Percentiles rank a stretch among this genome's conserved stretches.
These are phyloP conservation scores for Curvularia sp. DNA, from an alignment of 2,329 filamentous ascomycete genomes.

Conservation along the genomic window DNA sequence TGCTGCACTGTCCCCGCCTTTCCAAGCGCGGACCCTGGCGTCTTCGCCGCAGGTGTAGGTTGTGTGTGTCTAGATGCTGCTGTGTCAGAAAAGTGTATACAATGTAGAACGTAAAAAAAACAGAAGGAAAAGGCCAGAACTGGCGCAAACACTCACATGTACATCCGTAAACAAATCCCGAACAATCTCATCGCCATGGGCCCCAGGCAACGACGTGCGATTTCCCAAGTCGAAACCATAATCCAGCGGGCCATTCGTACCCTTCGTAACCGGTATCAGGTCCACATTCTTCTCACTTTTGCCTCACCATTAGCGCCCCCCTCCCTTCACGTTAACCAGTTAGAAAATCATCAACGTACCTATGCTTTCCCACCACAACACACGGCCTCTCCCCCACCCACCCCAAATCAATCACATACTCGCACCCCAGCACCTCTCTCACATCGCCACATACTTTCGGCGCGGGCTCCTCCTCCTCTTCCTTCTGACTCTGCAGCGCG, in stretches of 20 bases:
- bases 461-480: slow-evolving; percentile 61
- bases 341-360: slow-evolving; percentile 55
- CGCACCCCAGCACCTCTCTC: slow-evolving; percentile 68
- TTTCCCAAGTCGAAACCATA: slow-evolving; percentile 39
- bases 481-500: slow-evolving; percentile 68
- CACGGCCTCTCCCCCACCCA: slow-evolving; percentile 67
- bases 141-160: slow-evolving; percentile 31
- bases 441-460: slow-evolving; percentile 70
- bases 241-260: slow-evolving; percentile 31
- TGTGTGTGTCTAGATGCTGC: slow-evolving; percentile 33
- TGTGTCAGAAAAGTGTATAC: too few species aligned
- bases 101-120: not conserved
- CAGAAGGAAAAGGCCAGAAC: not conserved
- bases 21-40: slow-evolving; percentile 55
- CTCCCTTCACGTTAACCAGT: slow-evolving; percentile 17
- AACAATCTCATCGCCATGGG: slow-evolving; percentile 58
- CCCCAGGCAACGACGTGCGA: slow-evolving; percentile 48
- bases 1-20: slow-evolving; percentile 26
- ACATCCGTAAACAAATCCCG: slow-evolving; percentile 54
- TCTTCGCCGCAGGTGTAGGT: slow-evolving; percentile 60
- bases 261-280: slow-evolving; percentile 42
- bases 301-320: not conserved
- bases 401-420: slow-evolving; percentile 75
- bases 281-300: slow-evolving; percentile 37
- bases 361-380: slow-evolving; percentile 70